Percentiles rank a stretch among this genome's conserved stretches.
These are phyloP conservation scores for Oryza rufipogon DNA, from an alignment of 176 grass and related monocot genomes.

Conservation along the genomic window DNA sequence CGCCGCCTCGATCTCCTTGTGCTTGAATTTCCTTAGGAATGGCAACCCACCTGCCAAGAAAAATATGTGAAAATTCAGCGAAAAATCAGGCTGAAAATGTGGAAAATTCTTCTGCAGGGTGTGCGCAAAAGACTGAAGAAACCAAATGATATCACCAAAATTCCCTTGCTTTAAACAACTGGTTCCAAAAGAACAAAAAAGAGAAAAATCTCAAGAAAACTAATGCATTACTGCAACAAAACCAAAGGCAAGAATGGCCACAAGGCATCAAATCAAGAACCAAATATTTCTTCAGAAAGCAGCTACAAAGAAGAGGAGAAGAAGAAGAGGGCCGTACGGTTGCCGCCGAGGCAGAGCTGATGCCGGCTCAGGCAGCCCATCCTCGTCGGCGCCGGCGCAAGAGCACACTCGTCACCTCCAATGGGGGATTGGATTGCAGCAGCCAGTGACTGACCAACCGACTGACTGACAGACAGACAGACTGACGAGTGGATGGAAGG, in stretches of 20 bases:
- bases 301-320: no score
- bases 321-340: constrained; percentile 19
- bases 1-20: constrained; percentile 75
- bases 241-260: background rate
- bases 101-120: background rate
- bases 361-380: constrained; percentile 40
- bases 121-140: background rate
- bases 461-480: background rate
- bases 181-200: background rate
- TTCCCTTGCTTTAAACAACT: background rate
- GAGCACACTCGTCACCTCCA: no score
- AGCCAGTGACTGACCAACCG: background rate
- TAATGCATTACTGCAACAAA: background rate
- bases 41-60: constrained; percentile 50
- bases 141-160: background rate
- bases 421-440: background rate
- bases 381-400: background rate
- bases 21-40: constrained; percentile 68
- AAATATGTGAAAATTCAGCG: background rate
- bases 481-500: background rate
- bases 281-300: constrained; percentile 8
- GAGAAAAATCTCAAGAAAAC: background rate
- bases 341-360: constrained; percentile 38
- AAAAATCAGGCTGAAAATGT: background rate
- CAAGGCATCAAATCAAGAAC: background rate